Evolutionary conservation across 2,329 filamentous ascomycete genomes (phyloP), one percentile per base, ranked within the genome.

Genomic region (Fonsecaea multimorphosa): DNA sequence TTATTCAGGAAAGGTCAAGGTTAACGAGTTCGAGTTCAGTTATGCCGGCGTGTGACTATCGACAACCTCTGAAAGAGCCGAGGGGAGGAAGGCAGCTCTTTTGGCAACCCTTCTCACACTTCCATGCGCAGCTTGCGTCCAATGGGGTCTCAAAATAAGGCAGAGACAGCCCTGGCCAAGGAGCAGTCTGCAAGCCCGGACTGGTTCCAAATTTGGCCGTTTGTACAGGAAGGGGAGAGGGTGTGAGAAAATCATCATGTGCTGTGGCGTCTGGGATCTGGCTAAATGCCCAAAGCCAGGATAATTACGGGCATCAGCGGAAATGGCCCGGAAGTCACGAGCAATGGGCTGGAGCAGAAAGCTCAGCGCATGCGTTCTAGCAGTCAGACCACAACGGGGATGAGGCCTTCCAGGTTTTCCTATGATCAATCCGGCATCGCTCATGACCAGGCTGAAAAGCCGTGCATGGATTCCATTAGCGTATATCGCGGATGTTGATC

Each of bases 11-110:
- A 67, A 67, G 53, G 19, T 56, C 22, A 57, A 49, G 9, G 32
- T 67, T 46, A 65, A 64, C 49, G 61, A 64, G 19, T 62, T 61
- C 61, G 61, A 52, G n/a, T 67, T 67, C 34, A 67, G 61, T 24
- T 67, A 67, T 53, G 54, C 58, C 7, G 46, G 34, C 16, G 29
- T 52, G 9, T 62, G 58, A 58, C 27, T 24, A 14, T 27, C 14
- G 19, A 49, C 5, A 9, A 49, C 12, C 1, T 27, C 44, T 24
- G 29, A 31, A 4, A 31, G 29, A n/a, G n/a, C n/a, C n/a, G n/a
- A n/a, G n/a, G n/a, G n/a, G n/a, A n/a, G n/a, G n/a, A n/a, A n/a
- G n/a, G n/a, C n/a, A n/a, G n/a, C n/a, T n/a, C n/a, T n/a, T n/a
- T n/a, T n/a, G n/a, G n/a, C n/a, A n/a, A n/a, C n/a, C n/a, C n/a